These are phyloP conservation scores for Dioscorea zingiberensis DNA, from an alignment of 106 monocot species.

Conservation along the genomic window DNA sequence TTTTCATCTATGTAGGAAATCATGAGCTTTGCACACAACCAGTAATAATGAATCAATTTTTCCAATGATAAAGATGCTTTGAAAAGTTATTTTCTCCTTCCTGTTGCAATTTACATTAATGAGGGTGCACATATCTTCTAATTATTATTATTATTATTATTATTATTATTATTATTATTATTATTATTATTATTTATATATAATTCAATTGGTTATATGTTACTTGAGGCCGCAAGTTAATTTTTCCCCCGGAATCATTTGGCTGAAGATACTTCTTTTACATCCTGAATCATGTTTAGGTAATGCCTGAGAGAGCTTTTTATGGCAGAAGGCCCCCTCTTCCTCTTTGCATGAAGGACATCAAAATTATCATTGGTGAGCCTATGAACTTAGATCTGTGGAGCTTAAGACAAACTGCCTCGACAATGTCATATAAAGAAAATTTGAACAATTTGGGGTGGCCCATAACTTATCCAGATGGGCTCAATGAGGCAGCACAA, in stretches of 20 bases:
- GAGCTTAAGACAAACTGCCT: conserved; percentile 46
- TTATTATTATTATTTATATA: not conserved
- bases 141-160: not conserved
- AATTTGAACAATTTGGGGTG: conserved; percentile 37
- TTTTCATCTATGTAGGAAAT: too few species aligned
- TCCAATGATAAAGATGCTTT: too few species aligned
- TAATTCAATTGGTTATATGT: too few species aligned
- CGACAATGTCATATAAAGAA: conserved; percentile 8
- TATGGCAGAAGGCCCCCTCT: conserved; percentile 67
- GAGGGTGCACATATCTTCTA: not conserved
- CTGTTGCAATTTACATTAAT: too few species aligned
- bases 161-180: not conserved
- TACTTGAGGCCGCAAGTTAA: not conserved
- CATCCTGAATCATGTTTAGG: conserved; percentile 34
- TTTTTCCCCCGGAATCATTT: not conserved
- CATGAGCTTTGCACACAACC: too few species aligned
- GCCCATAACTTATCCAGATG: conserved; percentile 37
- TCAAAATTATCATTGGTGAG: conserved; percentile 75
- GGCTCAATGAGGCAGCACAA: conserved; percentile 66
- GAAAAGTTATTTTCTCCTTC: too few species aligned
- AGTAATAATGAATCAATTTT: too few species aligned
- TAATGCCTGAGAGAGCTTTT: conserved; percentile 88
- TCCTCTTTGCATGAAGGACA: conserved; percentile 61
- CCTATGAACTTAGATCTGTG: conserved; percentile 68
- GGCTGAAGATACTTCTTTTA: not conserved